Evolutionary conservation across 1,284 basidiomycete genomes (phyloP), one percentile per base, ranked within the genome.

Genomic region (Singerocomus rubriflavus): DNA sequence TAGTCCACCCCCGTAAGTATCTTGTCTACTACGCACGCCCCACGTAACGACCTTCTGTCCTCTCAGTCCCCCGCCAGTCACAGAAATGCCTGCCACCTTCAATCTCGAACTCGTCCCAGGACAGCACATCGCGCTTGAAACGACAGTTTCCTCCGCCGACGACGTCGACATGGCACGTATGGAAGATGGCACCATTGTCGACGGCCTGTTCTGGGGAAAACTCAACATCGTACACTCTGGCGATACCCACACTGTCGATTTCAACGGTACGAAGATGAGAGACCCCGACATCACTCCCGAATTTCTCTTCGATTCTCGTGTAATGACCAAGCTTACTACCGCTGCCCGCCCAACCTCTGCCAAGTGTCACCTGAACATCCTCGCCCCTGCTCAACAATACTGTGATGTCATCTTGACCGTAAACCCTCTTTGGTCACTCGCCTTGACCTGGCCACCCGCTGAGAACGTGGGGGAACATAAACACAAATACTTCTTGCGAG

Each of bases 101-200:
- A 86, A 81, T 59, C 74, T 91, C 25, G 89, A 91, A 66, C 78
- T 91, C 32, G 68, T 72, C 4, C 88, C 86, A 3, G 85, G 85
- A 13, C 86, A 88, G 66, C 75, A 79, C 46, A 83, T 91, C 49
- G 85, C 82, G 5, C 76, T 91, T 21, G 89, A 91, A 59, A 87
- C 85, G 1, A 83, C 78, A 13, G 77, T 90, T 39, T 77, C 78
- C 42, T 91, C 88, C 9, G 79, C 78, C 5, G 82, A 84, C 49
- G 88, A 91, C 58, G 75, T 90, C 31, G 88, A 91, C 64, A 91
- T 91, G 88, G 83, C 88, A 2, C 80, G 86, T 46, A 89, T 88
- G 85, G 88, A 91, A 56, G 88, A 91, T 58, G 88, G 88, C 3
- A 91, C 87, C 10, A 74, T 81, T 25, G 88, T 91, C 21, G 88